Base-by-base conservation (phyloP, 2,329 filamentous ascomycete species). In the Diplodia sapinea region DNA sequence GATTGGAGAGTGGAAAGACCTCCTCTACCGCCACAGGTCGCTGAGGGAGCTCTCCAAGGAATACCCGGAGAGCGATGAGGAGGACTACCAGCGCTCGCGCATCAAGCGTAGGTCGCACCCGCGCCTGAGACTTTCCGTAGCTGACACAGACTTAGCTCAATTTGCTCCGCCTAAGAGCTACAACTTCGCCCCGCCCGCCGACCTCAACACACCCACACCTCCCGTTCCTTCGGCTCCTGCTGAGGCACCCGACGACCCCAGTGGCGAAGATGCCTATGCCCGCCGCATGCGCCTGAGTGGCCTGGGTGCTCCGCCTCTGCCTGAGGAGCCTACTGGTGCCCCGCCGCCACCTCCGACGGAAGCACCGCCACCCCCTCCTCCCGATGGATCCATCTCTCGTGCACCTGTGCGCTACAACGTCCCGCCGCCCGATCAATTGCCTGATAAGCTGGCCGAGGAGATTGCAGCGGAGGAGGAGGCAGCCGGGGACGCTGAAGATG, bases 1-100 rank as follows among this genome's bases (percentile, higher is more conserved):
- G 76, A 86, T 93, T 3, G 85, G 87, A 68, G 93, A 96, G 73
- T 97, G 94, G 94, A 96, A 94, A 76, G 87, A 89, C 50, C 91
- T 93, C 75, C 85, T 88, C 81, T 77, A 66, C 79, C 79, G 70
- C 54, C 52, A 66, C 54, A 66, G 31, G 29, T 20, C 59, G 7
- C 29, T 51, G 12, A 50, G 64, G 26, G 64, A 56, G 17, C 23
- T 54, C 17, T 66, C 63, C n/a, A 68, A 56, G 12, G 67, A 69
- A 4, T 20, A 61, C 29, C 36, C 55, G 68, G 79, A 82, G 69
- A 87, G 83, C 66, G 82, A 84, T 36, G 83, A 85, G 49, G 81
- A 83, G 66, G 80, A 84, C 64, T 55, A 54, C 50, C 56, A 51
- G 61, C 76, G 76, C 47, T 77, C 71, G 49, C 79, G 78, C 65